Evolutionary conservation across 2,329 filamentous ascomycete species (phyloP).

Genomic region (Colletotrichum echinochloae): DNA sequence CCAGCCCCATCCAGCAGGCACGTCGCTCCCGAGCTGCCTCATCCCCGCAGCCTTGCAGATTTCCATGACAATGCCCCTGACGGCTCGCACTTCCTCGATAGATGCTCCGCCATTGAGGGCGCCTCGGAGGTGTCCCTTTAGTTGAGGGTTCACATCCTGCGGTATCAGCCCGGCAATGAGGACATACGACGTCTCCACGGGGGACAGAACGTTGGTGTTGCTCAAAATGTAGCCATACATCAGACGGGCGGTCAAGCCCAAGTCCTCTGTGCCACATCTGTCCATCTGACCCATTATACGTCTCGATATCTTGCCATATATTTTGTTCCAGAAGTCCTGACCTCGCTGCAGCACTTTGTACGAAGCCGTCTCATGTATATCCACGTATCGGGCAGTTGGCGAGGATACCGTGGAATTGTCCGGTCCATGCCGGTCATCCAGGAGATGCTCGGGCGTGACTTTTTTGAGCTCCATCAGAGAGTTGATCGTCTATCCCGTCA

Average conservation of each 20-base stretch:
- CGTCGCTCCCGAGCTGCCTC: constrained; percentile 51
- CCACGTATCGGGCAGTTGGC: constrained; percentile 53
- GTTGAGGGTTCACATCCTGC: constrained; percentile 65
- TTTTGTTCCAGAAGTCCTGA: constrained; percentile 58
- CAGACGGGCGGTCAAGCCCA: constrained; percentile 60
- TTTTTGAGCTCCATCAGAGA: constrained; percentile 58
- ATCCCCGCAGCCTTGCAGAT: constrained; percentile 62
- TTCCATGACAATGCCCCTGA: constrained; percentile 58
- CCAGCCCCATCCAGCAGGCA: constrained; percentile 60
- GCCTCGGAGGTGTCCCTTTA: constrained; percentile 65
- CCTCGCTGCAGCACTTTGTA: constrained; percentile 57
- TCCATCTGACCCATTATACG: constrained; percentile 63
- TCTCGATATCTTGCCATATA: constrained; percentile 63
- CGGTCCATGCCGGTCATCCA: constrained; percentile 47
- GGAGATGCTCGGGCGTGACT: constrained; percentile 55
- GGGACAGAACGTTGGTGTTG: constrained; percentile 58
- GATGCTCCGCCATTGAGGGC: constrained; percentile 63
- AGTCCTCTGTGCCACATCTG: constrained; percentile 61
- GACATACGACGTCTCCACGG: constrained; percentile 63
- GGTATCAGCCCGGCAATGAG: constrained; percentile 63
- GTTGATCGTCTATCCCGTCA: constrained; percentile 56
- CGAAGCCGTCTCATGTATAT: constrained; percentile 53
- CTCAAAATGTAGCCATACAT: constrained; percentile 63
- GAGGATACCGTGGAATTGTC: constrained; percentile 49
- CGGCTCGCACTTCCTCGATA: constrained; percentile 60